These are phyloP conservation scores for Neonectria faginata DNA, from an alignment of 2,329 filamentous ascomycete genomes.

Conservation along the genomic window DNA sequence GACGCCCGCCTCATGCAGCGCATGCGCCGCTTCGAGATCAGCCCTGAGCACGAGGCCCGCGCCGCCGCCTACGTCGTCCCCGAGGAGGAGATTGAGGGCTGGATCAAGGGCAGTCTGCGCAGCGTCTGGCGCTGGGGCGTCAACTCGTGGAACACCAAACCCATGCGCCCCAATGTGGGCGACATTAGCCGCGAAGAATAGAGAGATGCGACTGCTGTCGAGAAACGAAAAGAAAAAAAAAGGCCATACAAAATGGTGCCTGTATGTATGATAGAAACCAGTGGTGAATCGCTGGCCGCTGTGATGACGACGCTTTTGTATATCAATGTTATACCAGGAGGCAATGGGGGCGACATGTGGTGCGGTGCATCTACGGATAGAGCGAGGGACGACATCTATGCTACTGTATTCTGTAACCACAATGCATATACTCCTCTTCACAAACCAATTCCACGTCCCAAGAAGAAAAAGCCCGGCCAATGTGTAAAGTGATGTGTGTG, in stretches of 20 bases:
- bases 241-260: conserved; percentile 19
- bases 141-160: conserved; percentile 54
- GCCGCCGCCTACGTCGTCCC: conserved; percentile 72
- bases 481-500: background rate
- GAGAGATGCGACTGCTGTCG: conserved; percentile 8
- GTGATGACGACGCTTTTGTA: conserved; percentile 36
- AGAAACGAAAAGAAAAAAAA: background rate
- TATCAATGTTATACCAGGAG: conserved; percentile 39
- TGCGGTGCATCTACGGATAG: conserved; percentile 34
- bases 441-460: background rate
- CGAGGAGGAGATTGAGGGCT: conserved; percentile 77
- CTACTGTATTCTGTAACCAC: conserved; percentile 33
- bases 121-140: conserved; percentile 65
- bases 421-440: conserved; percentile 37
- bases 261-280: conserved; percentile 39
- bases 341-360: conserved; percentile 22
- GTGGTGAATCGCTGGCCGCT: conserved; percentile 21
- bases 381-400: conserved; percentile 32
- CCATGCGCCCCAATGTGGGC: conserved; percentile 56
- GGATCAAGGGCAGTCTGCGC: conserved; percentile 71
- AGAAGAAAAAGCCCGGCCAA: background rate
- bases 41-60: conserved; percentile 75
- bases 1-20: conserved; percentile 80
- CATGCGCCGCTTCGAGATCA: conserved; percentile 84
- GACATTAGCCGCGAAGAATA: conserved; percentile 53